These are phyloP conservation scores for Cocos nucifera DNA, from an alignment of 176 grass and related monocot species.

Conservation along the genomic window DNA sequence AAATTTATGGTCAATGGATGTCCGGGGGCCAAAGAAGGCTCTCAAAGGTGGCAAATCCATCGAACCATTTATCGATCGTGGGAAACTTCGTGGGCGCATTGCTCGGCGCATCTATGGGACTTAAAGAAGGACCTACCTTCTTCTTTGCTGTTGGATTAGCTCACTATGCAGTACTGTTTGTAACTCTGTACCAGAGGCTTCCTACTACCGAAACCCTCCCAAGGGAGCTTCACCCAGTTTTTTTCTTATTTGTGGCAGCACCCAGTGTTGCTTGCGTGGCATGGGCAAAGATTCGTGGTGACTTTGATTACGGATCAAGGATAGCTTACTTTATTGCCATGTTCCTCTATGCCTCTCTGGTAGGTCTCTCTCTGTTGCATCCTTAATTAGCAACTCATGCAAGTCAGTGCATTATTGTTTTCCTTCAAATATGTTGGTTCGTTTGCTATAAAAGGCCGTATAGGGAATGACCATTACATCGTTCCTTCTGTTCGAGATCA, in stretches of 20 bases:
- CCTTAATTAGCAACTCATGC: too few species aligned
- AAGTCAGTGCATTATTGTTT: too few species aligned
- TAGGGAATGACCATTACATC: too few species aligned
- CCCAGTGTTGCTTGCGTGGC: slow-evolving; percentile 84
- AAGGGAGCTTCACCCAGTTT: slow-evolving; percentile 92
- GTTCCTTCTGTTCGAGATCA: too few species aligned
- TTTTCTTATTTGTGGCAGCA: slow-evolving; percentile 90
- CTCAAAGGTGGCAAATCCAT: slow-evolving; percentile 84
- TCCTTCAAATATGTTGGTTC: too few species aligned
- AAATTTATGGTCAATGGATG: slow-evolving; percentile 99
- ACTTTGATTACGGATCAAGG: slow-evolving; percentile 56
- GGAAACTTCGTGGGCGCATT: slow-evolving; percentile 93
- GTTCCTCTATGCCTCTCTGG: slow-evolving; percentile 88
- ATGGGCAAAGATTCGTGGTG: slow-evolving; percentile 72
- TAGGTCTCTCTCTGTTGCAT: slow-evolving; percentile 9
- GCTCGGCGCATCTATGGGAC: slow-evolving; percentile 63
- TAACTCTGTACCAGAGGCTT: slow-evolving; percentile 96
- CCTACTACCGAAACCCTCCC: slow-evolving; percentile 81
- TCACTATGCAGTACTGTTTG: slow-evolving; percentile 87
- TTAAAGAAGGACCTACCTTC: slow-evolving; percentile 72
- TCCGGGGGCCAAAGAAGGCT: slow-evolving; percentile 56
- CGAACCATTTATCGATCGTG: slow-evolving; percentile 84
- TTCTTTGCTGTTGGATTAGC: slow-evolving; percentile 84
- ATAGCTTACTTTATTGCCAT: slow-evolving; percentile 88
- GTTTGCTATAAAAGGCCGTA: too few species aligned